phyloP scores from a whole-genome alignment of 805 yeast genomes.

The Candida endomychidarum region DNA sequence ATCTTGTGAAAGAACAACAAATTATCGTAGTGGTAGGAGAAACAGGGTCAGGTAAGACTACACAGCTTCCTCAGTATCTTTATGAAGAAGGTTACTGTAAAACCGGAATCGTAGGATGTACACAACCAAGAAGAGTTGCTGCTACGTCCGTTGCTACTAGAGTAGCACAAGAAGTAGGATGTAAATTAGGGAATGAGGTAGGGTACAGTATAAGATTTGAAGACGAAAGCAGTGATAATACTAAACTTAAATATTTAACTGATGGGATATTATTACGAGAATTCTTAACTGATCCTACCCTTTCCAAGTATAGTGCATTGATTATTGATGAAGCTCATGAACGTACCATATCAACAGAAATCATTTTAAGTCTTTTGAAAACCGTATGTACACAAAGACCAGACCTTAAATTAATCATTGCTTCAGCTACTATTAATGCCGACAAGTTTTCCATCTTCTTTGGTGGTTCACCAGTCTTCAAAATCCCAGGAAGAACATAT shows the following conservation, averaged over 20 bases:
- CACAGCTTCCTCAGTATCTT: constrained; percentile 86
- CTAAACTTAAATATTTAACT: constrained; percentile 85
- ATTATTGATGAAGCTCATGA: constrained; percentile 99
- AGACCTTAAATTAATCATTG: constrained; percentile 74
- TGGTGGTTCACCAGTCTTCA: constrained; percentile 78
- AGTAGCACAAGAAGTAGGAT: constrained; percentile 87
- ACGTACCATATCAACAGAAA: constrained; percentile 89
- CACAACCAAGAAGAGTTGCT: constrained; percentile 95
- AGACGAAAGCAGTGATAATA: constrained; percentile 62
- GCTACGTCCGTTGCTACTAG: constrained; percentile 89
- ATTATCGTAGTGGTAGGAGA: constrained; percentile 78
- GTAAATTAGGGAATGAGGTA: constrained; percentile 77
- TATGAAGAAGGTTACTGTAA: constrained; percentile 77
- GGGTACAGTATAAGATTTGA: constrained; percentile 92
- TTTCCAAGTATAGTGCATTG: constrained; percentile 69
- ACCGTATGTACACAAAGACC: constrained; percentile 62
- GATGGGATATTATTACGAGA: constrained; percentile 95
- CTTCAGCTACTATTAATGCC: constrained; percentile 98
- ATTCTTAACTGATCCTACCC: constrained; percentile 70
- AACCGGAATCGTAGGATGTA: constrained; percentile 67
- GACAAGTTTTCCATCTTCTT: constrained; percentile 81
- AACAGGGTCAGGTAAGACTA: constrained; percentile 93
- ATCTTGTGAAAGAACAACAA: constrained; percentile 61
- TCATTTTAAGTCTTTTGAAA: constrained; percentile 74
- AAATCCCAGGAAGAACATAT: constrained; percentile 89